These are phyloP conservation scores for Pelargonium australe DNA, from an alignment of 441 rosid genomes.

Conservation along the genomic window DNA sequence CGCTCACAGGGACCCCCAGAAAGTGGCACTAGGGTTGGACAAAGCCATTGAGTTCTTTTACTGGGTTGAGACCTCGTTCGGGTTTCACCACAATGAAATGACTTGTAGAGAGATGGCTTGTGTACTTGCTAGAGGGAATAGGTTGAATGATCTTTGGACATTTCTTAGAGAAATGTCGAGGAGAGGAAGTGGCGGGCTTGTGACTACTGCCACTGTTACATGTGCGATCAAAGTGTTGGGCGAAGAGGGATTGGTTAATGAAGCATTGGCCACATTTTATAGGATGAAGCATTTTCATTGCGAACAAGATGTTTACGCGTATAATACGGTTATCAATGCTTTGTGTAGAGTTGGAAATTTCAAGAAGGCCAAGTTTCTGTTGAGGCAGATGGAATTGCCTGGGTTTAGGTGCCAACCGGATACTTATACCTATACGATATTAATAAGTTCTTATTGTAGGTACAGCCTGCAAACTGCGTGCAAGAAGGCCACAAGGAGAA, in stretches of 20 bases:
- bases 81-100: slow-evolving; percentile 44
- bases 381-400: slow-evolving; percentile 79
- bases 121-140: slow-evolving; percentile 52
- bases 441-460: slow-evolving; percentile 70
- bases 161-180: slow-evolving; percentile 51
- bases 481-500: slow-evolving; percentile 65
- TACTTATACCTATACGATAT: slow-evolving; percentile 56
- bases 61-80: slow-evolving; percentile 50
- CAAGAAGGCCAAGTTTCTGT: slow-evolving; percentile 61
- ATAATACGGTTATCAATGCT: slow-evolving; percentile 59
- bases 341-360: slow-evolving; percentile 76
- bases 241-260: slow-evolving; percentile 74
- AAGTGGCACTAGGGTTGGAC: slow-evolving; percentile 42
- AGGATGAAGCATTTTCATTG: slow-evolving; percentile 69
- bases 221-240: slow-evolving; percentile 94
- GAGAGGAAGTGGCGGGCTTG: slow-evolving; percentile 31
- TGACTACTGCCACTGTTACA: slow-evolving; percentile 45
- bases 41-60: slow-evolving; percentile 58
- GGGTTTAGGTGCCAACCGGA: slow-evolving; percentile 74
- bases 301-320: slow-evolving; percentile 71
- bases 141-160: slow-evolving; percentile 44
- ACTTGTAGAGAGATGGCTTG: slow-evolving; percentile 71
- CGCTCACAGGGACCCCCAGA: slow-evolving; percentile 53
- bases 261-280: slow-evolving; percentile 55
- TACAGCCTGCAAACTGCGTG: slow-evolving; percentile 74